phyloP scores from a whole-genome alignment of 805 yeast genomes.

The Jamesozyma hellenica region DNA sequence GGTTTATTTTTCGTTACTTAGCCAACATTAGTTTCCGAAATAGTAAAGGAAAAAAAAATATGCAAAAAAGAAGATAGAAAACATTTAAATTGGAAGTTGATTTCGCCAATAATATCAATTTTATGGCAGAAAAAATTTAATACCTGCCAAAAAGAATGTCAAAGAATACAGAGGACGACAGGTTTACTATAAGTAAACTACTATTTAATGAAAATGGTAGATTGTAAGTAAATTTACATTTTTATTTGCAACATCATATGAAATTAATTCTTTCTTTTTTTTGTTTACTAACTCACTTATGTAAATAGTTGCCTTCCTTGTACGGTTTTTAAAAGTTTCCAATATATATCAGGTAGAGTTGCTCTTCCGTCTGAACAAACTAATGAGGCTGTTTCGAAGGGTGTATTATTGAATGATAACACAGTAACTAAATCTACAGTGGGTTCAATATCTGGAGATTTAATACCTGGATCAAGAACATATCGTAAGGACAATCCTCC shows the following conservation, averaged over 20 bases:
- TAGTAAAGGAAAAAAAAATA: too few relatives aligned
- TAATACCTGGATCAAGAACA: slow-evolving; percentile 20
- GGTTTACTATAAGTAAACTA: not conserved
- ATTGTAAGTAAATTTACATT: slow-evolving; percentile 51
- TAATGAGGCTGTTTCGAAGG: too few relatives aligned
- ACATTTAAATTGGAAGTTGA: too few relatives aligned
- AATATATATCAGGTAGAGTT: slow-evolving; percentile 22
- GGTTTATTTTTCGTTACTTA: too few relatives aligned
- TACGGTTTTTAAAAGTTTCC: slow-evolving; percentile 69
- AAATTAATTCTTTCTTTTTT: not conserved
- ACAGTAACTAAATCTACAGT: not conserved
- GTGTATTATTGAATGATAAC: not conserved
- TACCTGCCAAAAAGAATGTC: not conserved
- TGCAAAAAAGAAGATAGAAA: too few relatives aligned
- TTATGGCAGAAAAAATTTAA: too few relatives aligned
- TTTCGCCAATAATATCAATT: too few relatives aligned
- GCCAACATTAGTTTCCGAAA: too few relatives aligned
- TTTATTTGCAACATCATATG: not conserved
- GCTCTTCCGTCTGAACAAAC: too few relatives aligned
- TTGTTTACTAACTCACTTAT: slow-evolving; percentile 13
- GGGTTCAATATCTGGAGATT: slow-evolving; percentile 36
- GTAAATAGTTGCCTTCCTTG: slow-evolving; percentile 68
- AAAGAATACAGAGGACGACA: slow-evolving; percentile 1
- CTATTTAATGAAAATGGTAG: slow-evolving; percentile 78
- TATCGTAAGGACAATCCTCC: slow-evolving; percentile 65